A percentile compares a stretch with the other conserved stretches of the same genome.
Conservation (phyloP, 139 green algal species). For the Asterochloris erici region DNA sequence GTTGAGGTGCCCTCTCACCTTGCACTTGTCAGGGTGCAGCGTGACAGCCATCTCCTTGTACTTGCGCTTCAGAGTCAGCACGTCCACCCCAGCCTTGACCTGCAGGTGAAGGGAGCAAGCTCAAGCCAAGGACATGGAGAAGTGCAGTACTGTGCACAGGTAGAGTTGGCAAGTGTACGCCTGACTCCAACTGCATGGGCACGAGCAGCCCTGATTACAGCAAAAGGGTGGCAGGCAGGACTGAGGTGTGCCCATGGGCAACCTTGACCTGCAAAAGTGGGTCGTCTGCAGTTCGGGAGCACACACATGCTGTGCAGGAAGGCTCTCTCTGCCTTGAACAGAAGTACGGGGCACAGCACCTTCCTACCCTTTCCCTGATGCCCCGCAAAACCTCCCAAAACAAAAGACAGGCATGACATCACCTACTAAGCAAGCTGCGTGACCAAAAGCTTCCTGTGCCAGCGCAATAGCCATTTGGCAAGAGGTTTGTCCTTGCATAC, state of each 20-base stretch:
- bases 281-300: not conserved
- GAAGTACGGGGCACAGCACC: too few relatives aligned
- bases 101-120: not conserved
- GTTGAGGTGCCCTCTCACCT: not conserved
- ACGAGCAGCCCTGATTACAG: not conserved
- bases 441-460: not conserved
- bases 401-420: not conserved
- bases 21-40: conserved; percentile 18
- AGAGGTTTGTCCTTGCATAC: not conserved
- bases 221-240: not conserved
- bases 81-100: not conserved
- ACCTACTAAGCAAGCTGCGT: not conserved
- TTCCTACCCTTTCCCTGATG: not conserved
- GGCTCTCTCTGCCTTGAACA: too few relatives aligned
- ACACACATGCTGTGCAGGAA: not conserved
- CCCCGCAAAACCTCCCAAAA: not conserved
- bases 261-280: not conserved
- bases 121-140: not conserved
- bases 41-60: conserved; percentile 17
- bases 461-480: not conserved
- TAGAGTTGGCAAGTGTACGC: too few relatives aligned
- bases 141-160: not conserved
- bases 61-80: conserved; percentile 7
- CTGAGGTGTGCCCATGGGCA: not conserved
- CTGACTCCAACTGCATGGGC: not conserved